Percentiles rank a stretch among this genome's conserved stretches.
Evolutionary conservation across 176 grass and related monocot genomes (phyloP).

Genomic region (Aegilops bicornis): DNA sequence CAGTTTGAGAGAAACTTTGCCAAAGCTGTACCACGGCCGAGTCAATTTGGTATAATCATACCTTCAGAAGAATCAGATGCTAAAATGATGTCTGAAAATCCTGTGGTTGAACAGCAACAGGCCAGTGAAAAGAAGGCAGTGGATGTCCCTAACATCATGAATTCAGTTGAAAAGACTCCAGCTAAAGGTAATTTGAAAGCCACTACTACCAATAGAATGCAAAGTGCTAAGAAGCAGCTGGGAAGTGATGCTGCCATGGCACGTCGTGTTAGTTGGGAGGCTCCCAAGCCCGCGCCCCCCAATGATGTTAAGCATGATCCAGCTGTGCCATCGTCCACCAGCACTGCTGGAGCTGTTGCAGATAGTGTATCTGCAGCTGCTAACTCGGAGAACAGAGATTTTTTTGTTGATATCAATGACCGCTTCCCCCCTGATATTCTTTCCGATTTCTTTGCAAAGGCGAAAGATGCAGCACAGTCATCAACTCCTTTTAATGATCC

Average conservation of each 20-base stretch:
- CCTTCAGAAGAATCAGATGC: constrained; percentile 28
- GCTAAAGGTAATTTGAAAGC: constrained; percentile 46
- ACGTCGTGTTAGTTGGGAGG: constrained; percentile 46
- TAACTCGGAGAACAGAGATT: constrained; percentile 10
- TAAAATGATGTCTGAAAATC: constrained; percentile 24
- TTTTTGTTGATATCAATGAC: constrained; percentile 23
- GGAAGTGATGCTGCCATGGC: constrained; percentile 35
- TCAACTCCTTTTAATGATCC: constrained; percentile 70
- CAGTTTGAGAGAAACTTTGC: constrained; percentile 55
- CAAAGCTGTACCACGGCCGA: constrained; percentile 8
- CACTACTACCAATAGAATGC: background rate
- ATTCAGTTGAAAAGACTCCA: constrained; percentile 33
- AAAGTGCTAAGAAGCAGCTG: constrained; percentile 25
- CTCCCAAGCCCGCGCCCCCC: constrained; percentile 7
- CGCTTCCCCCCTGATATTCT: constrained; percentile 68
- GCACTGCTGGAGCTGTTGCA: constrained; percentile 13
- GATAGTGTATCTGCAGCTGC: constrained; percentile 9
- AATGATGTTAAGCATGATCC: constrained; percentile 38
- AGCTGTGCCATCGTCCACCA: constrained; percentile 26
- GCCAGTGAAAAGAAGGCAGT: constrained; percentile 6
- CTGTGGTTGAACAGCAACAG: constrained; percentile 19
- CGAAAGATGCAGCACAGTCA: constrained; percentile 63
- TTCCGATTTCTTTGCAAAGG: constrained; percentile 90
- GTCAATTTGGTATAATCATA: constrained; percentile 24
- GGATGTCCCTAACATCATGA: background rate